phyloP scores from a whole-genome alignment of 2,329 filamentous ascomycete genomes.

The Trichophyton verrucosum region DNA sequence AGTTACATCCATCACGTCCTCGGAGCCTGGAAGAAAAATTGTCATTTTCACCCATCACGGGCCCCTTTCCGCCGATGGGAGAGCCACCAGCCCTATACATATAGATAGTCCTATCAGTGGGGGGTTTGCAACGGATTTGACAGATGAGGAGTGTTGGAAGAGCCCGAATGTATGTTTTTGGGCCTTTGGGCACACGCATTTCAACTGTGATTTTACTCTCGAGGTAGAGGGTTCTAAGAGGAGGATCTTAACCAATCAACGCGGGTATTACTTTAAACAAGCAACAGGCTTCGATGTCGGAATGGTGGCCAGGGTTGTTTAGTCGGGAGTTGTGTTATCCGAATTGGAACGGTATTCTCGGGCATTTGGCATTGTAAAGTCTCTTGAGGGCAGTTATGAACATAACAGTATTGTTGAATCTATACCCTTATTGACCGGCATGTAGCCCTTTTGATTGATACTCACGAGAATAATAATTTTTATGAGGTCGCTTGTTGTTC shows the following conservation, averaged over 20 bases:
- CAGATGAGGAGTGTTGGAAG: constrained; percentile 28
- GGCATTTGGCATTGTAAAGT: too few species aligned
- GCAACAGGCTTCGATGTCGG: constrained; percentile 24
- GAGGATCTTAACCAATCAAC: constrained; percentile 29
- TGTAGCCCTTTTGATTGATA: too few species aligned
- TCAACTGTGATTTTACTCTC: constrained; percentile 29
- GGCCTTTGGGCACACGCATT: constrained; percentile 42
- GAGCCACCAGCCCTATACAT: constrained; percentile 23
- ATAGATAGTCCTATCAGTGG: constrained; percentile 22
- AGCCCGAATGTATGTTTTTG: constrained; percentile 29
- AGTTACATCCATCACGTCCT: constrained; percentile 19
- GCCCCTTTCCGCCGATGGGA: constrained; percentile 18
- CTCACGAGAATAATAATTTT: too few species aligned
- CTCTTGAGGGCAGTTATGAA: too few species aligned
- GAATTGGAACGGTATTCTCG: neutral
- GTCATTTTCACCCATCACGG: constrained; percentile 31
- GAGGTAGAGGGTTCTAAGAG: constrained; percentile 13
- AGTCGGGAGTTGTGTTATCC: neutral
- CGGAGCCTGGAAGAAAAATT: constrained; percentile 25
- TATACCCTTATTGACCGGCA: too few species aligned
- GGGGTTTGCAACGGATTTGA: constrained; percentile 35
- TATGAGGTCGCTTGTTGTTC: too few species aligned
- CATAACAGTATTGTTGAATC: too few species aligned
- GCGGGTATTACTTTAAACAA: constrained; percentile 23
- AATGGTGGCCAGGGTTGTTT: constrained; percentile 15